Evolutionary conservation across 345 rosid species (phyloP), one percentile per base, ranked within the genome.

Genomic region (Hibiscus syriacus): DNA sequence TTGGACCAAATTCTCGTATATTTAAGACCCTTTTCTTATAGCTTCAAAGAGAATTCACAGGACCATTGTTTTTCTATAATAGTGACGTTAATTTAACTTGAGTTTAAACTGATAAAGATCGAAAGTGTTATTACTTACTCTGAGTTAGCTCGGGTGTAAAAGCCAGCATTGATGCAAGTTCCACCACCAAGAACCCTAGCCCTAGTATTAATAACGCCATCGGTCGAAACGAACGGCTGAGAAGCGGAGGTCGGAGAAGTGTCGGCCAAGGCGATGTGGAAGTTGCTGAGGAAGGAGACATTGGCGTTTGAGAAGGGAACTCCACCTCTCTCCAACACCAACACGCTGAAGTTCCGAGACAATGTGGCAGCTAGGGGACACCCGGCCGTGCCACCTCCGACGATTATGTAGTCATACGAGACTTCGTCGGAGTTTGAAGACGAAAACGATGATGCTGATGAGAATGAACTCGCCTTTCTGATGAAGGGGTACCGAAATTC

Each of bases 371-470:
- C 99, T 2, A 93, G 70, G 22, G 98, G 98, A 38, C 98, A 93
- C 13, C 97, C 98, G 0, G 98, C 98, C 26, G 98, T 87, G 59
- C 99, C 99, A 0, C 99, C 99, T 3, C 99, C 99, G 13, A 89
- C 86, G 10, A 93, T 69, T 72, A 93, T 89, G 79, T 93, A 93
- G 68, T 93, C 99, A 55, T 80, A 93, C 2, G 64, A 72, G 0
- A 53, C 67, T 25, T 69, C 87, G 16, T 74, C 72, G 13, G 82
- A 72, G 30, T 32, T 80, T 39, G 87, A 73, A 66, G 92, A 79
- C 39, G 64, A 82, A 0, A 83, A 86, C 26, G 88, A 84, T n/a
- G 96, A 79, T 0, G 92, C 74, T 3, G 90, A 69, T 13, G 90
- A 70, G 70, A 87, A 93, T 43, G 89, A 60, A 77, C 98, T 93